Evolutionary conservation across 2,329 filamentous ascomycete genomes (phyloP).

Genomic region (Colletotrichum plurivorum): DNA sequence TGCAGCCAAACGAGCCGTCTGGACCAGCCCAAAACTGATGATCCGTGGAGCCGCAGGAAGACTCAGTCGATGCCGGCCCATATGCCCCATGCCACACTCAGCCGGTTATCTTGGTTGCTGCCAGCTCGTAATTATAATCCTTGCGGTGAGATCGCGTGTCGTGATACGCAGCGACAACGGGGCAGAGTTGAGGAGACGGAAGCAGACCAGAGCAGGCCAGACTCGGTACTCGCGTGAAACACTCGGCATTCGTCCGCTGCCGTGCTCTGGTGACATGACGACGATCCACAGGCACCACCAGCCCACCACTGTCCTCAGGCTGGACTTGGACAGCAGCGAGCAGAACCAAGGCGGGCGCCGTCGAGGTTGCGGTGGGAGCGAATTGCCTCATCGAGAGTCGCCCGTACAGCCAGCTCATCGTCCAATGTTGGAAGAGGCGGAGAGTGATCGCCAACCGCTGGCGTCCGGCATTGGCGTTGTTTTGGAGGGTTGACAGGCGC

Average conservation of each 20-base stretch:
- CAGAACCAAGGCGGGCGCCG: not conserved
- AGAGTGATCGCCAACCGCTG: constrained; percentile 9
- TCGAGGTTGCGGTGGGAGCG: not conserved
- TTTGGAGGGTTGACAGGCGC: constrained; percentile 25
- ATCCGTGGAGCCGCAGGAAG: constrained; percentile 27
- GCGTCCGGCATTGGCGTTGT: constrained; percentile 13
- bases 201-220: not conserved
- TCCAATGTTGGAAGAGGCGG: constrained; percentile 24
- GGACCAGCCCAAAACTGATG: constrained; percentile 32
- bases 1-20: constrained; percentile 27
- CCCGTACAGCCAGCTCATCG: constrained; percentile 19
- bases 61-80: constrained; percentile 11
- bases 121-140: constrained; percentile 26
- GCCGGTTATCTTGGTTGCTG: constrained; percentile 12
- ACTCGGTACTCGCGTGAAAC: constrained; percentile 23
- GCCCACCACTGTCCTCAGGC: no score
- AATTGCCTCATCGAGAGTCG: constrained; percentile 15
- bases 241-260: constrained; percentile 18
- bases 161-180: constrained; percentile 11
- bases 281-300: not conserved
- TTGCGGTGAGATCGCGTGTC: constrained; percentile 17
- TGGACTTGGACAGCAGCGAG: not conserved
- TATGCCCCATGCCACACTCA: not conserved
- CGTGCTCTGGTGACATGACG: constrained; percentile 19
- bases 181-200: not conserved